Conservation (phyloP, 2,329 filamentous ascomycete species). For the Cladobotryum protrusum region DNA sequence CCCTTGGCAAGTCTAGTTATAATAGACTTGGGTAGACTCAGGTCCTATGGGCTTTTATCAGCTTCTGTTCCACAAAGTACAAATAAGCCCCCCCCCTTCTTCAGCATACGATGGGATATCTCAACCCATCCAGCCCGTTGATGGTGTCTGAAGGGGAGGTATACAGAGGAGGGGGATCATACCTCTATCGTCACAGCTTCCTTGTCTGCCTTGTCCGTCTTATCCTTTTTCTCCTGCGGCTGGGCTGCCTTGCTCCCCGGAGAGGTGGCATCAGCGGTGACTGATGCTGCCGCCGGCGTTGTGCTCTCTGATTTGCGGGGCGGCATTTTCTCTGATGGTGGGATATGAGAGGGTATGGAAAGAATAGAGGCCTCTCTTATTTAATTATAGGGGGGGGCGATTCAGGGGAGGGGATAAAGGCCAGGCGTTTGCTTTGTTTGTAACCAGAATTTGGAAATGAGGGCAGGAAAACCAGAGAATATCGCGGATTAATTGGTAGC, state of each 20-base stretch:
- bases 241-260: conserved; percentile 19
- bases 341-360: neutral
- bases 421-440: too few species aligned
- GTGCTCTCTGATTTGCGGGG: conserved; percentile 46
- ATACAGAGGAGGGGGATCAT: conserved; percentile 5
- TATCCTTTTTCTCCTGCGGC: conserved; percentile 28
- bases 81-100: too few species aligned
- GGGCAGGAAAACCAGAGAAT: too few species aligned
- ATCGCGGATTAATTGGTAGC: too few species aligned
- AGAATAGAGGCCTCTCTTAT: neutral
- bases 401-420: too few species aligned
- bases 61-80: neutral
- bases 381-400: too few species aligned
- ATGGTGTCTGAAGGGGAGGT: neutral
- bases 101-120: neutral
- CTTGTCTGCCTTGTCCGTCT: conserved; percentile 23
- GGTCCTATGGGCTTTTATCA: conserved; percentile 45
- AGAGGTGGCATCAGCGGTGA: conserved; percentile 17
- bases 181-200: conserved; percentile 48
- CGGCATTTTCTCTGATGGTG: conserved; percentile 36
- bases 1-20: conserved; percentile 74
- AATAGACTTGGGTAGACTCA: conserved; percentile 73
- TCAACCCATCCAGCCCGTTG: too few species aligned
- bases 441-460: too few species aligned
- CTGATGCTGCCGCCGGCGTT: conserved; percentile 12